Base-by-base conservation (phyloP, 768 basidiomycete species). In the Mycena vulgaris region DNA sequence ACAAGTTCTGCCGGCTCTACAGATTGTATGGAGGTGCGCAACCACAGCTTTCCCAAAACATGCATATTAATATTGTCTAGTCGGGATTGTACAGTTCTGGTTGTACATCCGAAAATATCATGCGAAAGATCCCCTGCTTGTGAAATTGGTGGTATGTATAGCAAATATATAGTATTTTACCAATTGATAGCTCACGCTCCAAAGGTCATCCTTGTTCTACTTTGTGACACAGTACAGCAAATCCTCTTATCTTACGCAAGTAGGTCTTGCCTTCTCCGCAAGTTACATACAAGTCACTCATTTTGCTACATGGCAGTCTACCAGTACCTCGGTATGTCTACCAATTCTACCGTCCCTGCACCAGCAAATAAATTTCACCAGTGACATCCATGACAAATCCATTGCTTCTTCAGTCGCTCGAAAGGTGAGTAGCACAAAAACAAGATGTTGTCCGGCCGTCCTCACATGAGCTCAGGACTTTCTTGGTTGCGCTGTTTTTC, bases 401-500 rank as follows among this genome's bases (percentile, higher is more conserved):
- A 13, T 2, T 42, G 8, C 56, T 66, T 39, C 56, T 71, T n/a
- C 30, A 45, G 0, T 35, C 64, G 30, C 58, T 61, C 10, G 64
- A 61, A 28, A 49, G 66, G 63, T 65, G 6, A 52, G 57, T 59
- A 27, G 10, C 23, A 14, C 28, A 37, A 37, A 37, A 37, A 37
- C 23, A 53, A 27, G 10, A 28, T 48, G 10, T 23, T 30, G 8
- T 25, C 35, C 31, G 10, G 3, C 25, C 27, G 40, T 19, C 27
- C 30, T 45, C 31, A 37, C 35, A 37, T 2, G 25, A 6, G 19
- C 40, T 25, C 61, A 71, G 70, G 17, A 72, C 66, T 37, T 60
- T 72, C 57, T 63, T 72, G 60, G 39, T 72, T n/a, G 61, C 68
- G 62, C 48, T 72, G 49, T 72, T 72, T 30, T 72, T 72, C 70